These are phyloP conservation scores for Pleurozium schreberi DNA, from an alignment of 225 moss, liverwort and hornwort genomes.

Conservation along the genomic window DNA sequence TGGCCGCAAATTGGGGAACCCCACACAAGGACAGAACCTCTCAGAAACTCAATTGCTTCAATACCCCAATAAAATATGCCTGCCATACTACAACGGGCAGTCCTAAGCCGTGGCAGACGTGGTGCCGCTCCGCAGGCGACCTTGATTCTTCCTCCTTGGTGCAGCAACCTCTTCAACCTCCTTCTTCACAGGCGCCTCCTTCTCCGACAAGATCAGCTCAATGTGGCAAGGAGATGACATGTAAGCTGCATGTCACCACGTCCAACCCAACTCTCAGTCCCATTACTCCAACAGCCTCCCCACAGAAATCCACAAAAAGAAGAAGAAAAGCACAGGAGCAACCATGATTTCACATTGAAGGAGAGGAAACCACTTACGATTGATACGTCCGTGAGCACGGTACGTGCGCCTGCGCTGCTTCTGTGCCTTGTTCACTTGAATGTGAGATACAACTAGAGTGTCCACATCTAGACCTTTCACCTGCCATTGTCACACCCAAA, in stretches of 20 bases:
- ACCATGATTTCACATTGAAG: background rate
- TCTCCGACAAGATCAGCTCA: background rate
- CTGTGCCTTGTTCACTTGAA: background rate
- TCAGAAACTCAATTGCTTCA: background rate
- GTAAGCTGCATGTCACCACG: background rate
- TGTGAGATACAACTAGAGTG: background rate
- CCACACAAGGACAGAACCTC: background rate
- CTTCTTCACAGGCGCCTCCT: background rate
- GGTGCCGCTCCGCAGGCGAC: background rate
- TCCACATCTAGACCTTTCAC: background rate
- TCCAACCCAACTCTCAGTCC: background rate
- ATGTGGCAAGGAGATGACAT: background rate
- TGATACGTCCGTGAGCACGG: background rate
- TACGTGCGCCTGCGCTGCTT: background rate
- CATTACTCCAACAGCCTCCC: background rate
- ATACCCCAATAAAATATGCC: background rate
- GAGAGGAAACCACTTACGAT: background rate
- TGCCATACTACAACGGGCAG: background rate
- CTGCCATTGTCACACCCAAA: background rate
- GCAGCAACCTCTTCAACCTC: background rate
- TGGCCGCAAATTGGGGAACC: background rate
- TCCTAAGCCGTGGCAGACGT: background rate
- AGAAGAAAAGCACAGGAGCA: background rate
- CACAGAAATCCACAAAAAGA: background rate
- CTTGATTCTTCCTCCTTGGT: background rate